Evolutionary conservation across 2,329 filamentous ascomycete species (phyloP), one percentile per base, ranked within the genome.

Genomic region (Penicillium expansum): DNA sequence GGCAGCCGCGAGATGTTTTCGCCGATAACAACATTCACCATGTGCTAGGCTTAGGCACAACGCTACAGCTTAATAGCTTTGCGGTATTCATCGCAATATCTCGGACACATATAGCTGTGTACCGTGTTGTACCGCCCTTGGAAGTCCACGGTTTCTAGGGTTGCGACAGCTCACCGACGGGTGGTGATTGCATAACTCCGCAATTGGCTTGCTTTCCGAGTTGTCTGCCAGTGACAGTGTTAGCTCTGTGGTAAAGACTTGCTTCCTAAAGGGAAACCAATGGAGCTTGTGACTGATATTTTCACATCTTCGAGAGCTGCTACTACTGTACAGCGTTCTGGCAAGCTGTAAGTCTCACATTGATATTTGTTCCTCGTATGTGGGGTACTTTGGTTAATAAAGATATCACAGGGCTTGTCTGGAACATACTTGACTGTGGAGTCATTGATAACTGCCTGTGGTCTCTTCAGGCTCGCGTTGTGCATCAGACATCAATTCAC

Each of bases 1-100:
- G 52, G 52, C 29, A 50, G 30, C 52, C 52, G 52, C 52, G 52
- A 55, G 22, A 55, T 55, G 52, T 55, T 55, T 55, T 55, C 52
- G 45, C 52, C 52, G 52, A 55, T 43, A 44, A 55, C 45, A 55
- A 55, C 52, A 38, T 30, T 51, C 52, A 24, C 30, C 22, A 38
- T 43, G 37, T 37, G 38, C 22, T 22, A 24, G 32, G 52, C 16
- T 24, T 29, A 50, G 18, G 52, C 27, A 29, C 44, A 47, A 33
- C 38, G 20, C 47, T 44, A 38, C 39, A 6, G 20, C 18, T 45
- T 11, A 27, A 38, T 50, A 32, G 24, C 18, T 52, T 50, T 35
- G 38, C 16, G 24, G 30, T 30, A 44, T 44, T 30, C n/a, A 8
- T 24, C 11, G 30, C 29, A 14, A 42, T 9, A n/a, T 38, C 14